Evolutionary conservation across 169 alveolate species (phyloP), one percentile per base, ranked within the genome.

Genomic region (Plasmodium sp.): DNA sequence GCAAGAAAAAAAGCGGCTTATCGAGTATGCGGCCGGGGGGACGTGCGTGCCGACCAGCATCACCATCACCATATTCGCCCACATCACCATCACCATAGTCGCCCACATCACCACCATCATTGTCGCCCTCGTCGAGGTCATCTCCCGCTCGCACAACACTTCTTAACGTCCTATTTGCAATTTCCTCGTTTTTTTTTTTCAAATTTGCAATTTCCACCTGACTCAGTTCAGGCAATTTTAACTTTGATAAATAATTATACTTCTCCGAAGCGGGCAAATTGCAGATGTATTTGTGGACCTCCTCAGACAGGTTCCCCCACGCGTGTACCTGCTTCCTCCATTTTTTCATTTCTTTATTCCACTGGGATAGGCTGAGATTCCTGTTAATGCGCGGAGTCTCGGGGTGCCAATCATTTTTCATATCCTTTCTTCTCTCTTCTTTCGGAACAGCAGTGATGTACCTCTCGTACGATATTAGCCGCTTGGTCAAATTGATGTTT

Each of bases 281-380:
- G 92, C 82, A 62, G 85, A 96, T 58, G 79, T 81, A n/a, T 56
- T 54, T 27, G 74, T 81, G 79, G 51, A 71, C 79, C 16, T 81
- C 90, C 36, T 90, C 94, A 71, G 92, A 51, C 75, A 90, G 67
- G 72, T 82, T 80, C 31, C 95, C 95, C 97, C 97, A 96, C 22
- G 94, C 93, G 48, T 96, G 96, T n/a, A 96, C 84, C 43, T 74
- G 92, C 45, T 84, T 95, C 45, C 98, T 84, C 98, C 98, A 96
- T 56, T 93, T 93, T 79, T 93, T 58, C 22, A 96, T 81, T 85
- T 95, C 96, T 43, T 71, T 81, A 77, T 94, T 96, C 98, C 98
- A 96, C 75, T 94, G 97, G 3, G 98, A 96, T 54, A 93, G 81
- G 72, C 96, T 95, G 18, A 84, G n/a, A 36, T 93, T 67, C 75